Base-by-base conservation (phyloP, 2,329 filamentous ascomycete genomes). In the Corynespora cassiicola region DNA sequence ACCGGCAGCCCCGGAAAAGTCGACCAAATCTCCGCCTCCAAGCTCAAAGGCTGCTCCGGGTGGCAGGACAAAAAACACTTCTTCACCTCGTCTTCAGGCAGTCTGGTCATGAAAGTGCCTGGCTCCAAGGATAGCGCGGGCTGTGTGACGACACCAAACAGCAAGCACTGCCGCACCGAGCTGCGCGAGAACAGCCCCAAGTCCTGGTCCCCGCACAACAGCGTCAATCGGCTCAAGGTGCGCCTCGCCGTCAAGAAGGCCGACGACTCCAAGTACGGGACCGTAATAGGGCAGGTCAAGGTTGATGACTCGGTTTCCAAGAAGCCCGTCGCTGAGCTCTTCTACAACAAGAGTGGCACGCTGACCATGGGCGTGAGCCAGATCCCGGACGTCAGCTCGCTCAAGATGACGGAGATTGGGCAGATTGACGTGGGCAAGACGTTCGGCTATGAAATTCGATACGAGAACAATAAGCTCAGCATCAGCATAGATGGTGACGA, bases 91-190 rank as follows among this genome's bases (percentile, higher is more conserved):
- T 37, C 37, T 11, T 42, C 45, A 6, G 67, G 66, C n/a, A 51
- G 60, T 3, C 41, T 74, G 2, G 65, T 71, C 15, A 65, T 71
- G 58, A 70, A 66, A 51, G 70, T 73, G 2, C 67, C 69, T 1
- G 68, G 69, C 7, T 64, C 62, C 7, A 54, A 61, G 1, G 43
- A 46, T 11, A 51, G 36, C 19, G 49, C 64, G 1, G 53, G 49
- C 6, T 74, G 70, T 42, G 69, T 72, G 6, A 72, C 61, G 2
- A 74, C 71, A 1, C 44, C 60, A 1, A 63, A 71, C 54, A 72
- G 68, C 51, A 39, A 65, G 29, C 71, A 74, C 46, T 74, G 71
- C 48, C 70, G 69, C 18, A 71, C 67, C 7, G 71, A 74, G 49
- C 54, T 75, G 9, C 69, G 70, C 12, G 71, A 75, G 54, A 39